Conservation (phyloP, 2,329 filamentous ascomycete genomes). For the Stagonosporopsis tanaceti region DNA sequence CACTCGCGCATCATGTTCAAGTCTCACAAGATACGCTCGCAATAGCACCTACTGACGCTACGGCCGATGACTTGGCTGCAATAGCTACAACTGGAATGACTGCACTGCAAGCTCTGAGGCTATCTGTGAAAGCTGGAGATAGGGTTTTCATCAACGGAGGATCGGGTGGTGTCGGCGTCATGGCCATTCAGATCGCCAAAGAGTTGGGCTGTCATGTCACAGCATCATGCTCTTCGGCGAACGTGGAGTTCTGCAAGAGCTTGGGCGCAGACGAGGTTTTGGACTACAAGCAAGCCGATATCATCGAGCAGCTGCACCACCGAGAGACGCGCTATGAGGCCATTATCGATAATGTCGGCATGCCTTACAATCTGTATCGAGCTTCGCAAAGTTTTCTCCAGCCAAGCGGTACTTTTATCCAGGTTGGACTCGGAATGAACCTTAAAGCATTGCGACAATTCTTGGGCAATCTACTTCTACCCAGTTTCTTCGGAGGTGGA, state of each 20-base stretch:
- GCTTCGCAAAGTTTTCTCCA: neutral
- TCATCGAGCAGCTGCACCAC: neutral
- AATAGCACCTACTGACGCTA: neutral
- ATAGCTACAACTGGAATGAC: conserved; percentile 26
- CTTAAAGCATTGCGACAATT: neutral
- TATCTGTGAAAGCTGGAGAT: conserved; percentile 45
- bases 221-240: neutral
- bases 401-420: neutral
- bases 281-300: neutral
- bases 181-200: conserved; percentile 60
- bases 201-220: neutral
- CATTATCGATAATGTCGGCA: neutral
- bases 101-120: conserved; percentile 43
- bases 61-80: neutral
- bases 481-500: neutral
- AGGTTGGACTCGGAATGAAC: neutral
- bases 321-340: neutral
- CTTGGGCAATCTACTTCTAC: neutral
- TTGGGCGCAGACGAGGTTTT: neutral
- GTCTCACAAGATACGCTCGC: neutral
- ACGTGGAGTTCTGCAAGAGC: neutral
- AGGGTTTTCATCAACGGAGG: conserved; percentile 69
- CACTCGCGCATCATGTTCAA: neutral
- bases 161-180: conserved; percentile 65
- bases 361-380: neutral